A percentile compares a stretch with the other conserved stretches of the same genome.
phyloP scores from a whole-genome alignment of 306 rosid genomes.

The Canavalia ensiformis region DNA sequence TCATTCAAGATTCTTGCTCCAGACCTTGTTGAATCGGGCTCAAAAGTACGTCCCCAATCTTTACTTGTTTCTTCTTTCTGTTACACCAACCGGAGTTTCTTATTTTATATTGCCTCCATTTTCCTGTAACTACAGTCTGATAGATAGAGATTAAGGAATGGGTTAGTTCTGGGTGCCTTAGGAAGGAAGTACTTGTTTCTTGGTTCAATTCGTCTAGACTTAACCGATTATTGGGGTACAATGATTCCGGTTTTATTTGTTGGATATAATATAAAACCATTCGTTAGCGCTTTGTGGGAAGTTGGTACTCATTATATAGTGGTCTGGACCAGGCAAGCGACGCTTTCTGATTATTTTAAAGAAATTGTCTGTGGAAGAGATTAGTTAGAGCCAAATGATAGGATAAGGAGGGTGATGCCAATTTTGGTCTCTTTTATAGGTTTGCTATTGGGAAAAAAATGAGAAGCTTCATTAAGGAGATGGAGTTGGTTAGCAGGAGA shows the following conservation, averaged over 20 bases:
- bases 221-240: neutral
- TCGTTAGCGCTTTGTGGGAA: neutral
- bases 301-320: neutral
- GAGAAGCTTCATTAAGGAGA: neutral
- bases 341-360: neutral
- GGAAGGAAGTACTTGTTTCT: no score
- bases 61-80: neutral
- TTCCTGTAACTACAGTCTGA: neutral
- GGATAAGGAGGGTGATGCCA: neutral
- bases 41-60: constrained; percentile 58
- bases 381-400: neutral
- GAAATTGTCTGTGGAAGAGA: neutral
- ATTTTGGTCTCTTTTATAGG: no score
- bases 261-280: neutral
- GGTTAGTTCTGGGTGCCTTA: no score
- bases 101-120: neutral
- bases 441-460: neutral
- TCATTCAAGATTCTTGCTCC: constrained; percentile 90
- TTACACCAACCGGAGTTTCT: no score
- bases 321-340: no score
- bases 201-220: no score
- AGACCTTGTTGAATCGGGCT: constrained; percentile 79
- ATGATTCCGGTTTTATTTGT: constrained; percentile 3
- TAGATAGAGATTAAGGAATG: neutral
- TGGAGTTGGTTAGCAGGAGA: neutral